These are phyloP conservation scores for Butyriboletus loyo DNA, from an alignment of 768 basidiomycete genomes.

Conservation along the genomic window DNA sequence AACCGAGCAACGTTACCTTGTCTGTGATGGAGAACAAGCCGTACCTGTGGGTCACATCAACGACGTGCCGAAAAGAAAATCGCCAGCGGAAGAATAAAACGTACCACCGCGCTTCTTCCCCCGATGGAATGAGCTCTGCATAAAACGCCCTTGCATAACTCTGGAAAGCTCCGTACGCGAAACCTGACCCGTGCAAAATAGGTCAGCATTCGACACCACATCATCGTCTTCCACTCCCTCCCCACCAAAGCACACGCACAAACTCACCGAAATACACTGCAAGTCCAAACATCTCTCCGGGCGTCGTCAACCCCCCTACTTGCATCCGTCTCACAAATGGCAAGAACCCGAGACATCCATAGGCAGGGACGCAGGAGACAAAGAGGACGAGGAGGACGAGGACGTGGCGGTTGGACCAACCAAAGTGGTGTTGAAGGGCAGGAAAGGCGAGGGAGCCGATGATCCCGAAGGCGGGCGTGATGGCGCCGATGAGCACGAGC, in stretches of 20 bases:
- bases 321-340: slow-evolving; percentile 42
- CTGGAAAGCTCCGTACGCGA: slow-evolving; percentile 88
- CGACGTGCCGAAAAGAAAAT: neutral
- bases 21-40: slow-evolving; percentile 89
- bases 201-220: neutral
- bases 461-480: slow-evolving; percentile 79
- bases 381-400: slow-evolving; percentile 65
- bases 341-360: slow-evolving; percentile 81
- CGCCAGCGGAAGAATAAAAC: slow-evolving; percentile 3
- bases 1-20: slow-evolving; percentile 48
- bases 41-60: slow-evolving; percentile 37
- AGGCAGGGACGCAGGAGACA: slow-evolving; percentile 67
- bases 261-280: slow-evolving; percentile 74
- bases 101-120: slow-evolving; percentile 88
- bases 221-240: neutral
- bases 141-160: slow-evolving; percentile 86
- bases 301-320: slow-evolving; percentile 75
- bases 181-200: slow-evolving; percentile 35
- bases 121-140: slow-evolving; percentile 80
- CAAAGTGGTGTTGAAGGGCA: slow-evolving; percentile 56
- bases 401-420: slow-evolving; percentile 65
- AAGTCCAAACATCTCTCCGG: slow-evolving; percentile 81
- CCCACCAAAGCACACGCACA: neutral
- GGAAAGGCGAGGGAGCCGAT: slow-evolving; percentile 85
- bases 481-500: slow-evolving; percentile 74